Conservation (phyloP, 1,139 yeast species). For the Geotrichum candidum region DNA sequence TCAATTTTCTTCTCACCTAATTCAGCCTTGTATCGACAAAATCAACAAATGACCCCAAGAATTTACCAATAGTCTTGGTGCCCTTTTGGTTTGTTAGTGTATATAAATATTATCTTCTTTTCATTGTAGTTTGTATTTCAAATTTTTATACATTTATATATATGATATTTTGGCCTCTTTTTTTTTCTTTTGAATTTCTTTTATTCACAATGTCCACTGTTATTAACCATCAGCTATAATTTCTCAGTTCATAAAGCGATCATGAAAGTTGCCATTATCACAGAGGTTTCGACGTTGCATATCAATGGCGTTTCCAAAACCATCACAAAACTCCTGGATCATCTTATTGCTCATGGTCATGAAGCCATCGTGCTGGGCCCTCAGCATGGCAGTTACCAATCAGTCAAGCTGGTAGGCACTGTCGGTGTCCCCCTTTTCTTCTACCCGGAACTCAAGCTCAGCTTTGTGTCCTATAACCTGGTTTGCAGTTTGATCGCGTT, state of each 20-base stretch:
- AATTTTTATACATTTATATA: neutral
- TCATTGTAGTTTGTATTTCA: neutral
- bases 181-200: neutral
- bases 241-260: neutral
- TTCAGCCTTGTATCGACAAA: neutral
- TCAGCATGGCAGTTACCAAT: constrained; percentile 17
- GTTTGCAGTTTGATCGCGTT: constrained; percentile 15
- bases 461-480: constrained; percentile 18
- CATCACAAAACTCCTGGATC: constrained; percentile 20
- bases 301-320: constrained; percentile 24
- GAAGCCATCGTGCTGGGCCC: constrained; percentile 22
- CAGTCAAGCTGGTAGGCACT: constrained; percentile 20
- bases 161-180: neutral
- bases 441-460: constrained; percentile 23
- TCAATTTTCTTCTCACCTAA: neutral
- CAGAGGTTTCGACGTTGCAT: constrained; percentile 22
- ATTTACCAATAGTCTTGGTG: neutral
- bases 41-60: neutral
- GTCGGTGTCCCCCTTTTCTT: constrained; percentile 22
- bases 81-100: neutral
- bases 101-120: neutral
- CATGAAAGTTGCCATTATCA: neutral
- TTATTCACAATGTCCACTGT: neutral
- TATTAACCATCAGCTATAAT: neutral
- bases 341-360: constrained; percentile 19